Evolutionary conservation across 2,329 filamentous ascomycete species (phyloP).

Genomic region (Calcarisporium arbuscula): DNA sequence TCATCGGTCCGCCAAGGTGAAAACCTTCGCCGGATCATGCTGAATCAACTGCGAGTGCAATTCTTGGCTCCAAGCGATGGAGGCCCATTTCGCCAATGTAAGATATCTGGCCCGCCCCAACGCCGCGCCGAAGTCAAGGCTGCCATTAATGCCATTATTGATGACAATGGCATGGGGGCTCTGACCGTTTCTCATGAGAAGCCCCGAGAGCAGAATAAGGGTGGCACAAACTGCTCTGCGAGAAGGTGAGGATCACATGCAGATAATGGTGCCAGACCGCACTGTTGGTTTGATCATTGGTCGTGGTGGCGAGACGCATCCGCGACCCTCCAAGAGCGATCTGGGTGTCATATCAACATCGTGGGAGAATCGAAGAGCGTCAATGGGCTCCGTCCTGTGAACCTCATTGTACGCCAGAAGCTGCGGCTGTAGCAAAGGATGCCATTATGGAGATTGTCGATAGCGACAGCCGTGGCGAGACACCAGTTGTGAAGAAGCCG

Average conservation of each 20-base stretch:
- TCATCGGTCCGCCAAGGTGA: constrained; percentile 88
- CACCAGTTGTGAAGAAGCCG: constrained; percentile 21
- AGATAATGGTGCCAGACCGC: constrained; percentile 92
- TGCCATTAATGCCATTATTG: constrained; percentile 82
- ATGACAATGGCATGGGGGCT: constrained; percentile 58
- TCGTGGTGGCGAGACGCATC: constrained; percentile 88
- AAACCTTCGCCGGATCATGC: constrained; percentile 78
- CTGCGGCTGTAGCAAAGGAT: constrained; percentile 73
- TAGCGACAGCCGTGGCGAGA: constrained; percentile 66
- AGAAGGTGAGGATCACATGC: constrained; percentile 78
- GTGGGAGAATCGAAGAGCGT: constrained; percentile 89
- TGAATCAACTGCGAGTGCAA: constrained; percentile 76
- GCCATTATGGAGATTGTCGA: constrained; percentile 92
- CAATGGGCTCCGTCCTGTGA: constrained; percentile 83
- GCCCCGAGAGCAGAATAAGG: constrained; percentile 30
- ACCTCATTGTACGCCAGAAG: constrained; percentile 72
- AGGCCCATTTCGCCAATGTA: constrained; percentile 73
- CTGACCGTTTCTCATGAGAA: constrained; percentile 38
- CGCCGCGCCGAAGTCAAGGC: constrained; percentile 72
- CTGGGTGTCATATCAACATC: constrained; percentile 93
- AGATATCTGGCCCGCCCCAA: constrained; percentile 68
- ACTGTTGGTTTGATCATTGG: constrained; percentile 91
- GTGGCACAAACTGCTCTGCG: constrained; percentile 47
- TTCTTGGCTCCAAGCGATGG: constrained; percentile 74
- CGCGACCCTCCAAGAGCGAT: constrained; percentile 85